A percentile compares a stretch with the other conserved stretches of the same genome.
Conservation (phyloP, 345 rosid species). For the Litchi chinensis region DNA sequence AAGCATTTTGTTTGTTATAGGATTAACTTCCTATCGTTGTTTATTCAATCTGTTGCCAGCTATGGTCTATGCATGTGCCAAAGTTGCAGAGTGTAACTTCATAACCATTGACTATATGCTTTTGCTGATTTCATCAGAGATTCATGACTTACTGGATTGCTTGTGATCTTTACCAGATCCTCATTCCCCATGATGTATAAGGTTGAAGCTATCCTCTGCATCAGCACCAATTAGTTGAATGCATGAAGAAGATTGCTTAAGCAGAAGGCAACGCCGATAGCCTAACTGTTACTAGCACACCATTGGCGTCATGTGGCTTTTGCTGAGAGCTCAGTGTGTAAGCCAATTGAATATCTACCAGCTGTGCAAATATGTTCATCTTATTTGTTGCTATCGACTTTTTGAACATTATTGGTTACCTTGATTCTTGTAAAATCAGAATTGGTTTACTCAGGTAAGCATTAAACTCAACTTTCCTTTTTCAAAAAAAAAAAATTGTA, state of each 20-base stretch:
- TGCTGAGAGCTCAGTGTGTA: background rate
- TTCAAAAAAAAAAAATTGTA: too few relatives aligned
- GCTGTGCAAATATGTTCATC: background rate
- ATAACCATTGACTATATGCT: background rate
- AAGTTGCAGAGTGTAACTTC: background rate
- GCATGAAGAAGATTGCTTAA: background rate
- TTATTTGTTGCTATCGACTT: too few relatives aligned
- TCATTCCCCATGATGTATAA: background rate
- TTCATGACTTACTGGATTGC: background rate
- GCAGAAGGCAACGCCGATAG: background rate
- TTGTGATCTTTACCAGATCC: slow-evolving; percentile 5
- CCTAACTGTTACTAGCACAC: background rate
- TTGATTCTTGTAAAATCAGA: background rate
- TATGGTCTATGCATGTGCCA: background rate
- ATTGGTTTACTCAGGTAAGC: background rate
- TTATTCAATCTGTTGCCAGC: background rate
- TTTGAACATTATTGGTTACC: background rate
- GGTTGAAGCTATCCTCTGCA: background rate
- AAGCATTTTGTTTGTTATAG: background rate
- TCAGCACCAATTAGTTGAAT: background rate
- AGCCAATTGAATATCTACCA: background rate
- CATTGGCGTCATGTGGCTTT: background rate
- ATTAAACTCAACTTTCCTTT: too few relatives aligned
- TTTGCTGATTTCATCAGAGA: background rate
- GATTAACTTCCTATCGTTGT: background rate